Evolutionary conservation across 768 basidiomycete species (phyloP).

Genomic region (Calocybe indica): DNA sequence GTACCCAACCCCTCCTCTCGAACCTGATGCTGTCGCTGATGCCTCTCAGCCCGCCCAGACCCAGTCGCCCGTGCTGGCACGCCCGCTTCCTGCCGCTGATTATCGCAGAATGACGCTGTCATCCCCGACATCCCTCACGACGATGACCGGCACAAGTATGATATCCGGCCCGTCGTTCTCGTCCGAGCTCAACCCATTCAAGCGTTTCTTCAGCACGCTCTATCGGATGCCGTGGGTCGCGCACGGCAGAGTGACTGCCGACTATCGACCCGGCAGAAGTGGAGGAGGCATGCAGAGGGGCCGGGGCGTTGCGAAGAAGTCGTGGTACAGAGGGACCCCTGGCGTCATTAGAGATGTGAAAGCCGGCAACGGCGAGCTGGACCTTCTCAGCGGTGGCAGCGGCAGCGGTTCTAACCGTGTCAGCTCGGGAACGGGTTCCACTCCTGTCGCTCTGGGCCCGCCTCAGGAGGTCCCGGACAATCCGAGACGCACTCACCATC

Average conservation of each 20-base stretch:
- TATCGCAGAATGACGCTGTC: slow-evolving; percentile 32
- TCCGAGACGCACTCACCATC: slow-evolving; percentile 13
- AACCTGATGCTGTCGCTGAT: background rate
- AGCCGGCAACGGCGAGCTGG: slow-evolving; percentile 19
- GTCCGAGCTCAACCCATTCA: slow-evolving; percentile 30
- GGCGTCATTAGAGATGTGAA: slow-evolving; percentile 16
- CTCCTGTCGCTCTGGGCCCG: slow-evolving; percentile 6
- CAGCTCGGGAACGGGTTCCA: background rate
- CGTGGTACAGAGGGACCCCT: slow-evolving; percentile 28
- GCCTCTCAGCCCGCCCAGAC: slow-evolving; percentile 2
- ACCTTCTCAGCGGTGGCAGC: slow-evolving; percentile 26
- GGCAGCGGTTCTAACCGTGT: slow-evolving; percentile 2
- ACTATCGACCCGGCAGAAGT: slow-evolving; percentile 34
- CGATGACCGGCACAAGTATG: slow-evolving; percentile 15
- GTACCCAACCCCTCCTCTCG: slow-evolving; percentile 3
- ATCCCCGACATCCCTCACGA: slow-evolving; percentile 13
- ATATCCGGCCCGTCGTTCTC: slow-evolving; percentile 31
- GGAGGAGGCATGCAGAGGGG: slow-evolving; percentile 8
- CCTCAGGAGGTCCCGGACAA: slow-evolving; percentile 11
- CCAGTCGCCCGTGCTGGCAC: slow-evolving; percentile 23
- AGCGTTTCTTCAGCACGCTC: slow-evolving; percentile 33
- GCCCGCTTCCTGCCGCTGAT: slow-evolving; percentile 25
- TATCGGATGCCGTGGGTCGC: slow-evolving; percentile 45
- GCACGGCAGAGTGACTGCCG: slow-evolving; percentile 34
- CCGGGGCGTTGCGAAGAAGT: slow-evolving; percentile 16